phyloP scores from a whole-genome alignment of 495 filamentous ascomycete species.

The Penicillium paxilli region DNA sequence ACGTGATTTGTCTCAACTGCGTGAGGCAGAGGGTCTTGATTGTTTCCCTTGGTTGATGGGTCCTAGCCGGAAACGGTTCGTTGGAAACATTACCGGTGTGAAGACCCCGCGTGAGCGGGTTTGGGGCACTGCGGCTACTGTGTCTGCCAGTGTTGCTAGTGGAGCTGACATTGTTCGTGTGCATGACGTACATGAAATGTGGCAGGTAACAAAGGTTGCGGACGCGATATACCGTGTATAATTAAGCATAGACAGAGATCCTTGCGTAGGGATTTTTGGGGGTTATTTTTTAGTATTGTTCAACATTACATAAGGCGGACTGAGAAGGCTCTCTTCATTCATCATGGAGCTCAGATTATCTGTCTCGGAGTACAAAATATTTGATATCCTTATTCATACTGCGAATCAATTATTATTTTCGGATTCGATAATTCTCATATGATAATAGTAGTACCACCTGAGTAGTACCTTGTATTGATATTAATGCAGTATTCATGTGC shows the following conservation, averaged over 20 bases:
- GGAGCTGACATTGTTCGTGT: slow-evolving; percentile 94
- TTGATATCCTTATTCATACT: neutral
- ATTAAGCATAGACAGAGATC: neutral
- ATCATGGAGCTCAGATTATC: slow-evolving; percentile 24
- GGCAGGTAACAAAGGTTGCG: slow-evolving; percentile 79
- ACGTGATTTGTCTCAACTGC: slow-evolving; percentile 61
- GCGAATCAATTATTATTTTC: neutral
- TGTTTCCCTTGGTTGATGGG: slow-evolving; percentile 89
- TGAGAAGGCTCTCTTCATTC: slow-evolving; percentile 20
- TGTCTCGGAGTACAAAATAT: neutral
- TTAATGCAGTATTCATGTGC: no score
- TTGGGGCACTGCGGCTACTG: slow-evolving; percentile 88
- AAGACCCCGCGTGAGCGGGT: slow-evolving; percentile 62
- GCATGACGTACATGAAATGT: slow-evolving; percentile 92
- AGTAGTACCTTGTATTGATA: no score
- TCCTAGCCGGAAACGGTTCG: slow-evolving; percentile 85
- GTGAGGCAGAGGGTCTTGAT: slow-evolving; percentile 60
- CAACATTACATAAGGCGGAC: neutral
- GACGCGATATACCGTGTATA: slow-evolving; percentile 79
- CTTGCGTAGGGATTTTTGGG: neutral
- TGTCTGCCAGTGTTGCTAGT: slow-evolving; percentile 83
- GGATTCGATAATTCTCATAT: no score
- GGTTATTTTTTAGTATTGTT: neutral
- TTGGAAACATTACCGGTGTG: slow-evolving; percentile 80
- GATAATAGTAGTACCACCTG: no score